Percentiles rank a stretch among this genome's conserved stretches.
These are phyloP conservation scores for Hypocreales sp. DNA, from an alignment of 2,329 filamentous ascomycete species.

Conservation along the genomic window DNA sequence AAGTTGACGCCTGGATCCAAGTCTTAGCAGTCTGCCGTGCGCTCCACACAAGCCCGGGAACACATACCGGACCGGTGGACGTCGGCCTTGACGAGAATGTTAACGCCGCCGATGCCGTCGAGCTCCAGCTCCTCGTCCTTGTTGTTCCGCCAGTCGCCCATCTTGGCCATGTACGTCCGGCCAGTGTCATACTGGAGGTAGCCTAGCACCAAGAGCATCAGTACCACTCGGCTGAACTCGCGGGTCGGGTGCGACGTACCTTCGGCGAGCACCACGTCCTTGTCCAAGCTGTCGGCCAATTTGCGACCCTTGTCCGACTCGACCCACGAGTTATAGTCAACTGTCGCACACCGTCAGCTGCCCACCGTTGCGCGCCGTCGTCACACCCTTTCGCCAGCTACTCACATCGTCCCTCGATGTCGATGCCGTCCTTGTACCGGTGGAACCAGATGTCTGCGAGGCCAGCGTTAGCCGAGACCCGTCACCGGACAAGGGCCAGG, in stretches of 20 bases:
- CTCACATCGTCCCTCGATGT: conserved; percentile 92
- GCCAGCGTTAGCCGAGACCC: conserved; percentile 9
- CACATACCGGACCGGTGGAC: conserved; percentile 77
- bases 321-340: conserved; percentile 98
- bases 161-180: conserved; percentile 72
- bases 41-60: no score
- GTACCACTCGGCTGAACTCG: conserved; percentile 1
- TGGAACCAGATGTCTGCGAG: conserved; percentile 88
- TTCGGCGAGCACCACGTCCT: conserved; percentile 76
- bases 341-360: conserved; percentile 24
- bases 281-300: conserved; percentile 56
- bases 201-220: conserved; percentile 32
- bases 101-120: conserved; percentile 92
- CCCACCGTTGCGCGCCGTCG: background rate
- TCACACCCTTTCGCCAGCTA: conserved; percentile 6
- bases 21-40: no score
- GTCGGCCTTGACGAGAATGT: conserved; percentile 94
- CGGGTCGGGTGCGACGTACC: conserved; percentile 30
- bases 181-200: conserved; percentile 91
- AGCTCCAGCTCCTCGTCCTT: conserved; percentile 86
- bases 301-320: conserved; percentile 76
- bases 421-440: conserved; percentile 60
- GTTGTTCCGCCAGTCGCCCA: conserved; percentile 86
- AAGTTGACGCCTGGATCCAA: conserved; percentile 72
- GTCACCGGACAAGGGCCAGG: background rate